Evolutionary conservation across 1,284 basidiomycete genomes (phyloP).

Genomic region (Ustilago crameri): DNA sequence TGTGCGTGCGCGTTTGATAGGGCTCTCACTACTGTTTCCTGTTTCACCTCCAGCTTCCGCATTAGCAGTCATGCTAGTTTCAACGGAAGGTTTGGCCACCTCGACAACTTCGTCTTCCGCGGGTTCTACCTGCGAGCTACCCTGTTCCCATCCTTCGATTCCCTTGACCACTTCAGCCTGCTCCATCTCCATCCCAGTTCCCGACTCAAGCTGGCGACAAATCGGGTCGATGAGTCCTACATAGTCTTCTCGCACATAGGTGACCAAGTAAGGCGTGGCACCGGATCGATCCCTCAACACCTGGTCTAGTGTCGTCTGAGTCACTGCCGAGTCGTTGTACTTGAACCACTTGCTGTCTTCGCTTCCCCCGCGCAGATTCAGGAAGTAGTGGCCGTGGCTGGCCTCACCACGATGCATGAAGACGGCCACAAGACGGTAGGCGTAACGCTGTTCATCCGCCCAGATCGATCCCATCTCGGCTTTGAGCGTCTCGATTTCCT

Average conservation of each 20-base stretch:
- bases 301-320: constrained; percentile 34
- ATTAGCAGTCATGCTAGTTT: neutral
- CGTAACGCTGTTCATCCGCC: constrained; percentile 76
- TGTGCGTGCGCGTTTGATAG: constrained; percentile 43
- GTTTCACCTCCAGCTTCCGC: constrained; percentile 1
- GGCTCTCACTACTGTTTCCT: constrained; percentile 25
- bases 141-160: constrained; percentile 1
- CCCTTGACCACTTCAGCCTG: neutral
- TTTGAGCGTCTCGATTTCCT: constrained; percentile 75
- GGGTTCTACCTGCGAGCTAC: neutral
- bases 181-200: constrained; percentile 4
- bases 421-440: constrained; percentile 92
- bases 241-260: constrained; percentile 57
- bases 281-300: constrained; percentile 61
- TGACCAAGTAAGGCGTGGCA: constrained; percentile 66
- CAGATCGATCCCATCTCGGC: constrained; percentile 80
- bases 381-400: constrained; percentile 66
- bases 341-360: constrained; percentile 55
- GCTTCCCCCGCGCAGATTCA: constrained; percentile 52
- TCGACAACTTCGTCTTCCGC: neutral
- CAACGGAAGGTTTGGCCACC: constrained; percentile 6
- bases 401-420: constrained; percentile 83
- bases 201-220: constrained; percentile 20
- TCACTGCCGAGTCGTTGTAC: constrained; percentile 61
- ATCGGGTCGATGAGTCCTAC: constrained; percentile 44